Base-by-base conservation (phyloP, 2,329 filamentous ascomycete genomes). In the Colletotrichum scovillei region DNA sequence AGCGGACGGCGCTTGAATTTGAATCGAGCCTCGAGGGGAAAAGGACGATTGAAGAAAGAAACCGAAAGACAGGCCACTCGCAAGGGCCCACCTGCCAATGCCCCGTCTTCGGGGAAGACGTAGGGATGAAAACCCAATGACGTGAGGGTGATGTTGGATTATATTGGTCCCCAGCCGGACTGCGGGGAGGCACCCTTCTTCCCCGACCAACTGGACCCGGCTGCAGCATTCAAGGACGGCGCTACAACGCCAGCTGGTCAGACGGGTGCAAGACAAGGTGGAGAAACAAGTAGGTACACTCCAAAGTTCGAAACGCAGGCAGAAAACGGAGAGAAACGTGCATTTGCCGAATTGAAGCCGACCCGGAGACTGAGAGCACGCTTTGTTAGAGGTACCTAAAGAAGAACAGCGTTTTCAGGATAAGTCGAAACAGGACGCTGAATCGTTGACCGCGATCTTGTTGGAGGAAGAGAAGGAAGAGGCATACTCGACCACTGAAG, bases 51-150 rank as follows among this genome's bases (percentile, higher is more conserved):
- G 9, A 42, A 16, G 14, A 42, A 49, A 49, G 11, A 30, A 28
- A 28, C 49, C 22, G 42, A 67, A 58, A 49, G 30, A 55, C 62
- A 28, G 24, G 55, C 9, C 22, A 65, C 28, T 38, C 35, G 22
- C 52, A 38, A 24, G 35, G 30, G 12, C n/a, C 30, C 42, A 55
- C 24, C 22, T 16, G 16, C 22, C 32, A 26, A 26, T 26, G 30
- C 24, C 22, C 22, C 58, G 55, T 24, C 14, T 11, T 22, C 14
- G n/a, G 35, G 35, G 59, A 64, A 59, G 19, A 64, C n/a, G 66
- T 49, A 69, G 53, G 65, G 66, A 64, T 64, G 42, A 16, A 26
- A 46, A 30, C 22, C 16, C 60, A 57, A 62, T 73, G 70, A 73
- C 70, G 70, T 66, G 55, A 52, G 46, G 24, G 42, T 69, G 70